Evolutionary conservation across 306 rosid genomes (phyloP).

Genomic region (Malus fusca): DNA sequence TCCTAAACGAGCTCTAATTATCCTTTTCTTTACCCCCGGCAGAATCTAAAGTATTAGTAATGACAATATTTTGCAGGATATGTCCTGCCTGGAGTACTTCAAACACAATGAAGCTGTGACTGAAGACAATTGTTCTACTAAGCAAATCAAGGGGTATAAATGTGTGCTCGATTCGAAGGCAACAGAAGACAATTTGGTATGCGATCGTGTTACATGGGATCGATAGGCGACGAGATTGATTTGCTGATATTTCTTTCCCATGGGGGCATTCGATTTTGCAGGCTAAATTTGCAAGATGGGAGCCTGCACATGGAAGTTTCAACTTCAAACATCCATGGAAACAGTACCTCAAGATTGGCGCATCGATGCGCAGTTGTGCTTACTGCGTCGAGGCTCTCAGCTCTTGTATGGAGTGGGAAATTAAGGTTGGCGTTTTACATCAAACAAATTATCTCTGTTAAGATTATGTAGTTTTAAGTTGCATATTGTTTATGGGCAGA

Average conservation of each 20-base stretch:
- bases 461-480: background rate
- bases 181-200: constrained; percentile 37
- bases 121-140: constrained; percentile 13
- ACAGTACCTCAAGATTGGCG: constrained; percentile 58
- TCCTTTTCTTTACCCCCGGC: too few relatives aligned
- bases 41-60: too few relatives aligned
- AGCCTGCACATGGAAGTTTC: constrained; percentile 70
- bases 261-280: background rate
- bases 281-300: constrained; percentile 90
- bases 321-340: constrained; percentile 79
- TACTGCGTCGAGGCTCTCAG: constrained; percentile 67
- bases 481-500: background rate
- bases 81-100: constrained; percentile 32
- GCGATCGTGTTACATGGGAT: constrained; percentile 10
- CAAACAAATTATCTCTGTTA: background rate
- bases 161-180: constrained; percentile 55
- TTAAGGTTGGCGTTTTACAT: constrained; percentile 26
- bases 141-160: constrained; percentile 40
- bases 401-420: constrained; percentile 47
- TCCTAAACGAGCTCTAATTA: too few relatives aligned
- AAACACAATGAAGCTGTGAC: background rate
- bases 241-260: background rate
- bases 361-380: constrained; percentile 61
- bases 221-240: background rate
- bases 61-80: constrained; percentile 25